Conservation (phyloP, 345 rosid genomes). For the Salix exigua region DNA sequence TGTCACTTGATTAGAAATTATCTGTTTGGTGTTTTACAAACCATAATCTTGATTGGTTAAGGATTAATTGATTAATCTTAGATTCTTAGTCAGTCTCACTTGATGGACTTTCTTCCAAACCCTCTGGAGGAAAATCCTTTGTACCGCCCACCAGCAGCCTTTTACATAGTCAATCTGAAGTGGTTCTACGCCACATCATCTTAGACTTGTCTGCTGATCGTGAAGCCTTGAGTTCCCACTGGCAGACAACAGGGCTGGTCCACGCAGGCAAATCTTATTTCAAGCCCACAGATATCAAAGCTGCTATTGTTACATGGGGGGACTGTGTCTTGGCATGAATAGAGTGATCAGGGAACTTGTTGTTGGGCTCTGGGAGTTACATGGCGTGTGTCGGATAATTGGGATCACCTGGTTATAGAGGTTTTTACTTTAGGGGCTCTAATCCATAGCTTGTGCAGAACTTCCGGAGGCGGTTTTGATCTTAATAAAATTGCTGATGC, state of each 20-base stretch:
- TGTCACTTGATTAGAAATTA: not conserved
- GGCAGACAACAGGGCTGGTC: constrained; percentile 75
- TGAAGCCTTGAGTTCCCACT: not conserved
- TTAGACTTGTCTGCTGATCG: constrained; percentile 37
- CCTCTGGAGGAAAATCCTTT: constrained; percentile 58
- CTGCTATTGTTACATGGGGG: constrained; percentile 86
- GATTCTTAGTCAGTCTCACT: constrained; percentile 12
- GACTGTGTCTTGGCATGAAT: constrained; percentile 88
- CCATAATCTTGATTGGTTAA: not conserved
- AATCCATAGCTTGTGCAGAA: constrained; percentile 63
- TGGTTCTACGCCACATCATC: constrained; percentile 58
- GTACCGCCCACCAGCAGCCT: constrained; percentile 58
- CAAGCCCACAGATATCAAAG: constrained; percentile 40
- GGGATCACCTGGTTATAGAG: constrained; percentile 86
- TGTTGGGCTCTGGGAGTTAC: constrained; percentile 77
- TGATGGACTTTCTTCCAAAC: constrained; percentile 18
- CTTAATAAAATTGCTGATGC: constrained; percentile 65
- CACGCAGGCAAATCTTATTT: constrained; percentile 50
- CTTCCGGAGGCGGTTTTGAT: constrained; percentile 82
- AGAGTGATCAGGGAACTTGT: constrained; percentile 86
- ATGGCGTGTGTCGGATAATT: constrained; percentile 65
- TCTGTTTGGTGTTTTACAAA: not conserved
- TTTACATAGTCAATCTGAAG: constrained; percentile 56
- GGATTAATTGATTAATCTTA: not conserved
- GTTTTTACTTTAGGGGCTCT: constrained; percentile 63